phyloP scores from a whole-genome alignment of 805 yeast species.

The Schizosaccharomyces octosporus region DNA sequence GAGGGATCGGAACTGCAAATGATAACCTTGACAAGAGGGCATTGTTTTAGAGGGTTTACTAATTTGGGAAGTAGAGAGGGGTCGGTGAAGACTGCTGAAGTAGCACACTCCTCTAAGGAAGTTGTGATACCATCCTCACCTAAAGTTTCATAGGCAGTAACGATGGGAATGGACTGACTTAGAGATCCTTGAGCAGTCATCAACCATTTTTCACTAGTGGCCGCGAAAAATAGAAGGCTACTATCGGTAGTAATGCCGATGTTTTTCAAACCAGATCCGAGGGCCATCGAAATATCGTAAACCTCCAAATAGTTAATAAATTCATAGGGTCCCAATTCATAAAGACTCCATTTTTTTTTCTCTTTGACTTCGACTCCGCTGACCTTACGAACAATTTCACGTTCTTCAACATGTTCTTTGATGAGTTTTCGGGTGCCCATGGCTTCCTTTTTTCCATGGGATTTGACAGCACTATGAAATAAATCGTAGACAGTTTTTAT shows the following conservation, averaged over 20 bases:
- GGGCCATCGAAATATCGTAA: conserved; percentile 21
- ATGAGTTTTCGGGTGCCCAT: conserved; percentile 60
- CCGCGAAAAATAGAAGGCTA: conserved; percentile 60
- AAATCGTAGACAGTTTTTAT: conserved; percentile 50
- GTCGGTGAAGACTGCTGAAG: conserved; percentile 64
- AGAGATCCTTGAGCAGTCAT: conserved; percentile 56
- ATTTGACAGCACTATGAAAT: conserved; percentile 33
- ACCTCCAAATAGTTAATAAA: conserved; percentile 40
- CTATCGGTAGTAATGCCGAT: conserved; percentile 44
- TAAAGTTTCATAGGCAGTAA: conserved; percentile 90
- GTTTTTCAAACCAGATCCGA: conserved; percentile 53
- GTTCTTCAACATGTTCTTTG: conserved; percentile 54
- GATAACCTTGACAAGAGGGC: conserved; percentile 36
- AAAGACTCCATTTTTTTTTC: conserved; percentile 72
- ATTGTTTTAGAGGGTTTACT: conserved; percentile 43
- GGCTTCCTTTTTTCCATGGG: conserved; percentile 28
- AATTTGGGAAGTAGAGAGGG: conserved; percentile 43
- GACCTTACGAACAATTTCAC: conserved; percentile 44
- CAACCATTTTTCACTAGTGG: conserved; percentile 51
- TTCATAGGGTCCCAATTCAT: conserved; percentile 51
- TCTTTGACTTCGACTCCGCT: conserved; percentile 51
- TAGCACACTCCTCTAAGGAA: conserved; percentile 59
- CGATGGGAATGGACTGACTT: conserved; percentile 61
- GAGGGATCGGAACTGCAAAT: conserved; percentile 33
- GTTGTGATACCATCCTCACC: conserved; percentile 61